These are phyloP conservation scores for Ogataea glucozyma DNA, from an alignment of 805 yeast species.

Conservation along the genomic window DNA sequence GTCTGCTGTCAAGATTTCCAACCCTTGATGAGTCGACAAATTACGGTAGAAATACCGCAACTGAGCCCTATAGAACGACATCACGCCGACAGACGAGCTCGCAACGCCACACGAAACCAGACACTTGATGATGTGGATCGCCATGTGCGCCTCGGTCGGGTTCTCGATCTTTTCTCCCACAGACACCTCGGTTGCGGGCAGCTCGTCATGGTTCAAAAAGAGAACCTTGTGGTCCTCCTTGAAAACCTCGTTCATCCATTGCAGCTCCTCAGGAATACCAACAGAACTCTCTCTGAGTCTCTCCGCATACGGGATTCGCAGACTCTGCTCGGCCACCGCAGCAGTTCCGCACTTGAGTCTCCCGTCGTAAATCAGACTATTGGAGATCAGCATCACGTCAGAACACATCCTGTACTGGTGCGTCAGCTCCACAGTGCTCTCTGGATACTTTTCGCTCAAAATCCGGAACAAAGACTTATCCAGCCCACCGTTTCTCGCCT, in stretches of 20 bases:
- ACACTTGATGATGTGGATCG: conserved; percentile 60
- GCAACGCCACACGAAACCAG: conserved; percentile 61
- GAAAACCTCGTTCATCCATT: conserved; percentile 62
- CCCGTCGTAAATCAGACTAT: conserved; percentile 74
- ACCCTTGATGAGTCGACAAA: conserved; percentile 36
- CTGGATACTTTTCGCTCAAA: conserved; percentile 72
- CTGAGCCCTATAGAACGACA: conserved; percentile 88
- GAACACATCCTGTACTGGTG: conserved; percentile 91
- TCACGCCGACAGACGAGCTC: conserved; percentile 69
- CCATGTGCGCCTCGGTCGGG: conserved; percentile 66
- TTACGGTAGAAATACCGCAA: conserved; percentile 45
- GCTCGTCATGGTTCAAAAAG: conserved; percentile 75
- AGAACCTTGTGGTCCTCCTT: conserved; percentile 61
- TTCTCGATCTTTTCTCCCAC: conserved; percentile 74
- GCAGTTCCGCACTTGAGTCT: conserved; percentile 73
- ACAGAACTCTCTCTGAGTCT: conserved; percentile 21
- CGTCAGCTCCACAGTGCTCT: conserved; percentile 71
- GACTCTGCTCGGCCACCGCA: conserved; percentile 57
- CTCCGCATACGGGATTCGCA: conserved; percentile 48
- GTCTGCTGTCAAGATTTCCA: conserved; percentile 91
- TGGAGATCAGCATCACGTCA: conserved; percentile 84
- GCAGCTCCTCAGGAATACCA: conserved; percentile 11
- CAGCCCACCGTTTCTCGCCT: conserved; percentile 65
- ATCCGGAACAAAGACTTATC: conserved; percentile 75
- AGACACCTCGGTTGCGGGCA: conserved; percentile 57